These are phyloP conservation scores for Chenopodium album DNA, from an alignment of 148 eudicot genomes.

Conservation along the genomic window DNA sequence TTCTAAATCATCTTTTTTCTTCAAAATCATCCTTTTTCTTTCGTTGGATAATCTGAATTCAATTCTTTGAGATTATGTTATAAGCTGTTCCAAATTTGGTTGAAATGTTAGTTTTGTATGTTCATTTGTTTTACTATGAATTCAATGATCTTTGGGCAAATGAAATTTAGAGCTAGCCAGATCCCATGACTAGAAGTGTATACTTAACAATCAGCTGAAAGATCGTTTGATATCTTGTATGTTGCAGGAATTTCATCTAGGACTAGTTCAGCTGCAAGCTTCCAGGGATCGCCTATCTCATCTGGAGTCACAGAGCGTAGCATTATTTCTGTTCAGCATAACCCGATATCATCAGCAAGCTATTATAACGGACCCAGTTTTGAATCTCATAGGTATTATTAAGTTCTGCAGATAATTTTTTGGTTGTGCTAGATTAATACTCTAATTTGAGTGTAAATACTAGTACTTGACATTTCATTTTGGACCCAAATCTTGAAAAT, in stretches of 20 bases:
- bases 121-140: neutral
- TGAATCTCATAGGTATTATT: slow-evolving; percentile 37
- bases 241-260: slow-evolving; percentile 47
- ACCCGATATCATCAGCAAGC: slow-evolving; percentile 32
- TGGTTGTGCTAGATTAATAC: neutral
- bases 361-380: slow-evolving; percentile 21
- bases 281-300: slow-evolving; percentile 39
- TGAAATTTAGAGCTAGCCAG: neutral
- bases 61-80: neutral
- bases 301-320: slow-evolving; percentile 32
- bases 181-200: neutral
- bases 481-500: neutral
- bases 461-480: neutral
- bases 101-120: neutral
- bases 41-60: neutral
- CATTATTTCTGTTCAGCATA: slow-evolving; percentile 32
- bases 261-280: slow-evolving; percentile 32
- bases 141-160: neutral
- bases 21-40: neutral
- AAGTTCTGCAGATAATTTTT: neutral
- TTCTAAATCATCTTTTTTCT: neutral
- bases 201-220: neutral
- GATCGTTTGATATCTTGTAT: neutral
- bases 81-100: neutral
- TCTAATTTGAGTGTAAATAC: neutral